A percentile compares a stretch with the other conserved stretches of the same genome.
Conservation (phyloP, 2,329 filamentous ascomycete species). For the Onygenales sp. region DNA sequence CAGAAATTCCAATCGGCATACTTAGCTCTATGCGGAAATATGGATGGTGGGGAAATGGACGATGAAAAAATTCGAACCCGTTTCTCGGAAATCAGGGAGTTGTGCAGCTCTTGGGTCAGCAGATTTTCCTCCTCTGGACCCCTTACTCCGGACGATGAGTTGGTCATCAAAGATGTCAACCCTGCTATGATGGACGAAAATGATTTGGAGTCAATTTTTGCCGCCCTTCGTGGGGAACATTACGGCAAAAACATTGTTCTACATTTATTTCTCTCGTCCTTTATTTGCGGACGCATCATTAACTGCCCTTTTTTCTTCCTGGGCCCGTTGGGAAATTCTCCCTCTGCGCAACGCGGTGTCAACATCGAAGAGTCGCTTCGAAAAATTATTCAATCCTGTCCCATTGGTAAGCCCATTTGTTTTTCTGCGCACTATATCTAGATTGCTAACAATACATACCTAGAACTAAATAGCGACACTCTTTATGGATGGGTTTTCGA, state of each 20-base stretch:
- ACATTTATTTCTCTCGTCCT: background rate
- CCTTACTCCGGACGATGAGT: no score
- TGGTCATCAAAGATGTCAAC: no score
- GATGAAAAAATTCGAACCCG: background rate
- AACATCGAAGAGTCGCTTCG: background rate
- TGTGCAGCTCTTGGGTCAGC: background rate
- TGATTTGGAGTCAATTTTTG: background rate
- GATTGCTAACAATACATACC: no score
- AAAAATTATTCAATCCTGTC: no score
- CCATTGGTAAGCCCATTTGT: no score
- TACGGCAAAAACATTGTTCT: slow-evolving; percentile 1
- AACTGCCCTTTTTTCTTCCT: background rate
- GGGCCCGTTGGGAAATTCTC: background rate
- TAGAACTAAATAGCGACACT: no score
- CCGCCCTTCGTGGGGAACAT: background rate
- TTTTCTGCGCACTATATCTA: no score
- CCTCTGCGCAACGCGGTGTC: background rate
- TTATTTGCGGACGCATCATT: slow-evolving; percentile 1
- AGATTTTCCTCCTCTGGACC: background rate
- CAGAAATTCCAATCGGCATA: no score
- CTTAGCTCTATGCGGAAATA: no score
- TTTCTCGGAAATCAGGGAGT: background rate
- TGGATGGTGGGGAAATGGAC: background rate
- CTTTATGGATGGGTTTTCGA: no score
- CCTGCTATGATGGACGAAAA: background rate